Percentiles rank a stretch among this genome's conserved stretches.
Conservation (phyloP, 148 eudicot species). For the Amaranthus cruentus region DNA sequence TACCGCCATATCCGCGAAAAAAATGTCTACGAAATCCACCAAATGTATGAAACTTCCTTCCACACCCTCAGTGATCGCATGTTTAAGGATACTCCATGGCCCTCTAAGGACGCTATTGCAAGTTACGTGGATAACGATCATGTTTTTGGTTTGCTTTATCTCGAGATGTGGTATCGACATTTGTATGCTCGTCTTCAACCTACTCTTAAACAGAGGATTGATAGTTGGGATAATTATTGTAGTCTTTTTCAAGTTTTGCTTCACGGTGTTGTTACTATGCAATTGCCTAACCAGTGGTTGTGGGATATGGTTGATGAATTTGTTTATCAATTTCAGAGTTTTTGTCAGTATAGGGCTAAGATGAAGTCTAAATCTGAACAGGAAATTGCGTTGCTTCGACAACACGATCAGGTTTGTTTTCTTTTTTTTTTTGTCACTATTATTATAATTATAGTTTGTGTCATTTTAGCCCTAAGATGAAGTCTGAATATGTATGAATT, state of each 20-base stretch:
- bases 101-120: slow-evolving; percentile 79
- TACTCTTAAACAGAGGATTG: slow-evolving; percentile 60
- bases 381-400: slow-evolving; percentile 74
- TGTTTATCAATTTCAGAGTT: slow-evolving; percentile 94
- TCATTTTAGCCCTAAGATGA: too few species aligned
- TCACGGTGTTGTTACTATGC: slow-evolving; percentile 88
- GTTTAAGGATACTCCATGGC: slow-evolving; percentile 94
- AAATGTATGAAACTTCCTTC: slow-evolving; percentile 95
- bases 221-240: slow-evolving; percentile 93
- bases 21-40: slow-evolving; percentile 95
- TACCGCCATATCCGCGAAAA: slow-evolving; percentile 93
- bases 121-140: slow-evolving; percentile 87
- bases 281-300: slow-evolving; percentile 95
- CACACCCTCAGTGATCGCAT: slow-evolving; percentile 68
- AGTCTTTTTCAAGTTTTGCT: slow-evolving; percentile 57
- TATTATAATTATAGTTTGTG: too few species aligned
- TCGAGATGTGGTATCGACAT: slow-evolving; percentile 97
- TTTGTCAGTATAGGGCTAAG: slow-evolving; percentile 91
- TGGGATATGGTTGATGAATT: slow-evolving; percentile 99
- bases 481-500: too few species aligned
- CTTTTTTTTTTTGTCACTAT: neutral
- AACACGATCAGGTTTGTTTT: slow-evolving; percentile 64
- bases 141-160: slow-evolving; percentile 79
- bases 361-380: slow-evolving; percentile 88
- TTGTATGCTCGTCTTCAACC: slow-evolving; percentile 70